These are phyloP conservation scores for Omphalotus guepiniiformis DNA, from an alignment of 768 basidiomycete species.

Conservation along the genomic window DNA sequence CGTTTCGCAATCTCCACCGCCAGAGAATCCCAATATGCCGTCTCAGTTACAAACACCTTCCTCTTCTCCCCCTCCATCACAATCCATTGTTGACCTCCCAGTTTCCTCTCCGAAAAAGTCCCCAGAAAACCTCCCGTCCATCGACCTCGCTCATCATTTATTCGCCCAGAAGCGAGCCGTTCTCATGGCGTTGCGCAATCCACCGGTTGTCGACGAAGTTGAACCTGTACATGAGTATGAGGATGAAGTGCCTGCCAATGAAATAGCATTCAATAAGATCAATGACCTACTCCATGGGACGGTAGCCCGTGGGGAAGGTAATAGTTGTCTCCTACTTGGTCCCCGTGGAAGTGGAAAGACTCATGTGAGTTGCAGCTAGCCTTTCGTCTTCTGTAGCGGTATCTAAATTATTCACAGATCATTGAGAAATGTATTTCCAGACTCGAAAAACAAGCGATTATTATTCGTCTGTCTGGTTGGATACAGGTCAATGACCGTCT, in stretches of 20 bases:
- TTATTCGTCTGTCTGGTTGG: constrained; percentile 82
- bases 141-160: constrained; percentile 42
- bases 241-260: constrained; percentile 41
- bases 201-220: constrained; percentile 18
- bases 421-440: constrained; percentile 52
- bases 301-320: constrained; percentile 79
- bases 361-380: constrained; percentile 39
- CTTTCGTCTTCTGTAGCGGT: not conserved
- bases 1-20: not conserved
- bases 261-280: constrained; percentile 52
- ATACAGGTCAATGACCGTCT: constrained; percentile 81
- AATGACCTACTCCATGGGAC: constrained; percentile 67
- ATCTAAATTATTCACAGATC: constrained; percentile 37
- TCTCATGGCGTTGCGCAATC: constrained; percentile 39
- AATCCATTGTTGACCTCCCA: not conserved
- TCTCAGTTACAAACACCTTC: constrained; percentile 3
- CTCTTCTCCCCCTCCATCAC: constrained; percentile 3
- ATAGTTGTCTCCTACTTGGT: constrained; percentile 86
- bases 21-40: too few relatives aligned
- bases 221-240: too few relatives aligned
- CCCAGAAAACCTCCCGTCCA: constrained; percentile 31
- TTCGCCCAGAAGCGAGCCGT: constrained; percentile 56
- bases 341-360: constrained; percentile 87
- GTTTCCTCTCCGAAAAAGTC: not conserved
- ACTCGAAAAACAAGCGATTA: constrained; percentile 51